Evolutionary conservation across 2,329 filamentous ascomycete species (phyloP).

Genomic region (Rugonectria rugulosa): DNA sequence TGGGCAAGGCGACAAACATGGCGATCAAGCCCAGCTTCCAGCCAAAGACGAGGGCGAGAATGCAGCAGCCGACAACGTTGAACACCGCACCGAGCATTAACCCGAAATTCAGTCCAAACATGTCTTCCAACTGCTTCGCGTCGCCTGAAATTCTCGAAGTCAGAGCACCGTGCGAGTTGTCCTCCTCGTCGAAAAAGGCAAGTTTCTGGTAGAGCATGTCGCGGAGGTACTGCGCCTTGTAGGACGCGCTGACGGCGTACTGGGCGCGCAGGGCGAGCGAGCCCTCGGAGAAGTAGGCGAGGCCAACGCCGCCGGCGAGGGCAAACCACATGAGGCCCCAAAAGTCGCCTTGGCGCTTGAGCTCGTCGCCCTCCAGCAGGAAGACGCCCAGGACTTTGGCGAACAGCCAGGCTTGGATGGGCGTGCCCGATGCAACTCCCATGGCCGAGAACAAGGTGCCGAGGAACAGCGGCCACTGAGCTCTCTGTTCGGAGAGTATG

Average conservation of each 20-base stretch:
- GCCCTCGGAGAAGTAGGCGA: slow-evolving; percentile 38
- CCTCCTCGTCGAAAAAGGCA: slow-evolving; percentile 41
- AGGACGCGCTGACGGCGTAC: slow-evolving; percentile 28
- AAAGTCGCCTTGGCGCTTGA: slow-evolving; percentile 29
- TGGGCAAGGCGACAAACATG: slow-evolving; percentile 45
- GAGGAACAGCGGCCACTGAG: slow-evolving; percentile 36
- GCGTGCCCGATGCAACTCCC: slow-evolving; percentile 36
- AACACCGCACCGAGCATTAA: slow-evolving; percentile 40
- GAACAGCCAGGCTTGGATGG: slow-evolving; percentile 42
- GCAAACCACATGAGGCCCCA: slow-evolving; percentile 45
- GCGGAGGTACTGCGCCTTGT: slow-evolving; percentile 40
- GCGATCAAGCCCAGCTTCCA: slow-evolving; percentile 50
- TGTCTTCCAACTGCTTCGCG: slow-evolving; percentile 43
- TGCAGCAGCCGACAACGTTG: slow-evolving; percentile 40
- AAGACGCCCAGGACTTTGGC: slow-evolving; percentile 39
- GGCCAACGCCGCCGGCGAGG: slow-evolving; percentile 38
- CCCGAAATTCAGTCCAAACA: slow-evolving; percentile 43
- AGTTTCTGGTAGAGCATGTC: slow-evolving; percentile 41
- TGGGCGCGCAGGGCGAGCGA: slow-evolving; percentile 29
- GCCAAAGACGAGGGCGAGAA: slow-evolving; percentile 42
- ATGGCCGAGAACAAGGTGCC: slow-evolving; percentile 36
- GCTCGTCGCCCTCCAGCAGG: slow-evolving; percentile 39
- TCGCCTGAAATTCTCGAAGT: slow-evolving; percentile 39
- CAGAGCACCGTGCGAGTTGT: slow-evolving; percentile 39
- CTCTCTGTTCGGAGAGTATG: slow-evolving; percentile 30